Percentiles rank a stretch among this genome's conserved stretches.
Evolutionary conservation across 139 green algal genomes (phyloP).

Genomic region (Closterium sp.): DNA sequence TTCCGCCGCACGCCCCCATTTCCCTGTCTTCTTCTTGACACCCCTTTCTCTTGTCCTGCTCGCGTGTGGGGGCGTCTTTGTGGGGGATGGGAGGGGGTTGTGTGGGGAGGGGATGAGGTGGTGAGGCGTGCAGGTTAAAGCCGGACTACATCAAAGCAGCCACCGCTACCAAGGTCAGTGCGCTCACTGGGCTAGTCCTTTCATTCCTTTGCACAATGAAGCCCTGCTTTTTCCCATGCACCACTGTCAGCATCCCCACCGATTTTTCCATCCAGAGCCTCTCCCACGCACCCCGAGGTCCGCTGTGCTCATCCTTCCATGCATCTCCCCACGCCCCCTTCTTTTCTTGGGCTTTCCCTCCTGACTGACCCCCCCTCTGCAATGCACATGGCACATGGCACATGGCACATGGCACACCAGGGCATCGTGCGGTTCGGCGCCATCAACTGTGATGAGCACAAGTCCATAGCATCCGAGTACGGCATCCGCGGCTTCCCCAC

Average conservation of each 20-base stretch:
- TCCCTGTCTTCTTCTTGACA: not conserved
- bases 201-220: too few relatives aligned
- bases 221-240: too few relatives aligned
- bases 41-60: not conserved
- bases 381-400: too few relatives aligned
- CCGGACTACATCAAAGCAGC: conserved; percentile 39
- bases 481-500: conserved; percentile 32
- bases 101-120: not conserved
- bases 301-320: too few relatives aligned
- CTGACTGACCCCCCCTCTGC: too few relatives aligned
- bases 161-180: conserved; percentile 32
- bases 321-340: too few relatives aligned
- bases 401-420: not conserved
- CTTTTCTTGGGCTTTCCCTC: too few relatives aligned
- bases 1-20: not conserved
- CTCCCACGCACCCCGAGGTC: too few relatives aligned
- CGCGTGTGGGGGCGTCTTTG: not conserved
- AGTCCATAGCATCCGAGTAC: conserved; percentile 18
- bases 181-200: not conserved
- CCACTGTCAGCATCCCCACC: too few relatives aligned
- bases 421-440: conserved; percentile 38
- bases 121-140: conserved; percentile 14
- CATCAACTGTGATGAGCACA: conserved; percentile 38
- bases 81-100: not conserved
- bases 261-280: too few relatives aligned